Percentiles rank a stretch among this genome's conserved stretches.
These are phyloP conservation scores for Podaxis rugospora DNA, from an alignment of 768 basidiomycete species.

Conservation along the genomic window DNA sequence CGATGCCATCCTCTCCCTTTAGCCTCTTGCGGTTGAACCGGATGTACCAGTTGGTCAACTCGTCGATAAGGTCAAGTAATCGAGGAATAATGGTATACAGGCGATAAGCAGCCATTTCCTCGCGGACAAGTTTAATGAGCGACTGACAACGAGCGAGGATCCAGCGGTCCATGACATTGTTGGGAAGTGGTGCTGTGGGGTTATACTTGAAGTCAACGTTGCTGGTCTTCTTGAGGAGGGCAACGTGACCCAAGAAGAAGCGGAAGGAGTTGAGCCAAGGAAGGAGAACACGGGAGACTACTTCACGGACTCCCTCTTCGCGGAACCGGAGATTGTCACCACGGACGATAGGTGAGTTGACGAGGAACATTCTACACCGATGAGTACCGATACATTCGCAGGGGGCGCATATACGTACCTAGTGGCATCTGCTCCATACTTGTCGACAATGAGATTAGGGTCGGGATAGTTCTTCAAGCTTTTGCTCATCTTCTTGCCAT, in stretches of 20 bases:
- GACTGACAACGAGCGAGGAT: constrained; percentile 98
- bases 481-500: constrained; percentile 99
- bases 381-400: background rate
- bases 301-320: constrained; percentile 96
- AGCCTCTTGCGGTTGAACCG: constrained; percentile 95
- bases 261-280: constrained; percentile 99
- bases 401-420: constrained; percentile 40
- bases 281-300: constrained; percentile 91
- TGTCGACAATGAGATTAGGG: constrained; percentile 83
- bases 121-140: constrained; percentile 83
- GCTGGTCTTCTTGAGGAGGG: constrained; percentile 76
- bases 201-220: constrained; percentile 82
- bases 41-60: constrained; percentile 99
- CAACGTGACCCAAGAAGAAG: constrained; percentile 96
- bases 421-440: constrained; percentile 94
- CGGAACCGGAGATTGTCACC: constrained; percentile 98
- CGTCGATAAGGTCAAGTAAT: constrained; percentile 86
- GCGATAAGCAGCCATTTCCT: constrained; percentile 97
- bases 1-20: constrained; percentile 90
- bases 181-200: constrained; percentile 75
- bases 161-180: constrained; percentile 99
- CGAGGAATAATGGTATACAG: constrained; percentile 98
- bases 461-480: constrained; percentile 96
- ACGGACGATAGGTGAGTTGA: constrained; percentile 97
- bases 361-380: constrained; percentile 82